Evolutionary conservation across 2,329 filamentous ascomycete species (phyloP).

Genomic region (Cucurbitaria berberidis): DNA sequence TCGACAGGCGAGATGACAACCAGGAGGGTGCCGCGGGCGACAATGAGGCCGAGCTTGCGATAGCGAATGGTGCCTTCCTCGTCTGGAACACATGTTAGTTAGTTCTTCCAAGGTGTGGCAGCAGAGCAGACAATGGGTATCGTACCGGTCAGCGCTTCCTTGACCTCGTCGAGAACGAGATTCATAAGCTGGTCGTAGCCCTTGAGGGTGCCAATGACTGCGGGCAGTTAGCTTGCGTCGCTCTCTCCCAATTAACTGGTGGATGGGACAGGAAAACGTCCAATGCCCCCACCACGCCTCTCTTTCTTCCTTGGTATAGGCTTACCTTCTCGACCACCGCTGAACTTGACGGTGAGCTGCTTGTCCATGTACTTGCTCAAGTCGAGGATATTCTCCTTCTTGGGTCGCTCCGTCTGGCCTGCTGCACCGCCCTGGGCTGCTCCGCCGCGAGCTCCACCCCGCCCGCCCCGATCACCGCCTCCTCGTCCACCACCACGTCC

Average conservation of each 20-base stretch:
- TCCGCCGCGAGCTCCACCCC: constrained; percentile 51
- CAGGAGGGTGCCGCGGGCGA: constrained; percentile 86
- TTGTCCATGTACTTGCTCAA: constrained; percentile 97
- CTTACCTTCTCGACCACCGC: constrained; percentile 86
- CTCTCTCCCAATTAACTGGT: not conserved
- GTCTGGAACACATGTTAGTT: constrained; percentile 62
- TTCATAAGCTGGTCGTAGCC: constrained; percentile 99
- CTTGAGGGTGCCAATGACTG: constrained; percentile 88
- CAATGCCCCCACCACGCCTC: not conserved
- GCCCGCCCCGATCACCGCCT: constrained; percentile 48
- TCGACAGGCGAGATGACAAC: constrained; percentile 92
- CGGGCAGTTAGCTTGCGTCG: constrained; percentile 10
- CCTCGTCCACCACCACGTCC: constrained; percentile 47
- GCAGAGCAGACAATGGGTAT: not conserved
- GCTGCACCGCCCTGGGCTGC: constrained; percentile 42
- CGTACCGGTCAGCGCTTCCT: constrained; percentile 86
- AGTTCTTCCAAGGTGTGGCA: no score
- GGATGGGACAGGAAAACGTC: not conserved
- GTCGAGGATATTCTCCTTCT: constrained; percentile 99
- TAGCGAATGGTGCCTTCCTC: constrained; percentile 89
- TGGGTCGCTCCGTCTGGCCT: constrained; percentile 69
- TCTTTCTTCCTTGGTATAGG: not conserved
- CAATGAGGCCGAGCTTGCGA: constrained; percentile 81
- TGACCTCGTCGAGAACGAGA: constrained; percentile 90
- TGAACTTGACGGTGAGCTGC: constrained; percentile 94